Base-by-base conservation (phyloP, 2,329 filamentous ascomycete species). In the Penicillium brasilianum region DNA sequence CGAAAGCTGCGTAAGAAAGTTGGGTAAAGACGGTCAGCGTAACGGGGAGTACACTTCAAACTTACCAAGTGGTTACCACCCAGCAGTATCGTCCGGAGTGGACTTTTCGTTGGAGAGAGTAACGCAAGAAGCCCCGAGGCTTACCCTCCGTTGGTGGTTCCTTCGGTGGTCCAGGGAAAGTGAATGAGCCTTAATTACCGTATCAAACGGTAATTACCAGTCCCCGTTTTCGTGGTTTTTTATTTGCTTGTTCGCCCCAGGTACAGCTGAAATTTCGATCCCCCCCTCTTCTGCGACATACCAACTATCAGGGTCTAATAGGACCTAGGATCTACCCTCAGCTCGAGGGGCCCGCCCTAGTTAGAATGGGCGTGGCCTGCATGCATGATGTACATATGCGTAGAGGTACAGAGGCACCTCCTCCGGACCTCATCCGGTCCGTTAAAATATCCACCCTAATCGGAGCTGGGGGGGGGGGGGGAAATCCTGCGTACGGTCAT, bases 401-500 rank as follows among this genome's bases (percentile, higher is more conserved):
- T 37, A 18, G 41, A 41, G 25, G 37, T 34, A 55, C 39, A n/a
- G n/a, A n/a, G n/a, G n/a, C n/a, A n/a, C n/a, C n/a, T n/a, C n/a
- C n/a, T n/a, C n/a, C n/a, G n/a, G n/a, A n/a, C n/a, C n/a, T n/a
- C n/a, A n/a, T 36, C n/a, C 13, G 8, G 11, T 18, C 36, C 30
- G 20, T 43, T 25, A 43, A 28, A 28, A 39, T 55, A 30, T 39
- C 49, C 57, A 25, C 43, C 34, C 43, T 18, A 37, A 44, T 55
- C 43, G 51, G 50, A 48, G 57, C 50, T 41, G 39, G 44, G 41
- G 30, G n/a, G n/a, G n/a, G 6, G 25, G 3, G 3, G 25, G 25
- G 25, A 28, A 28, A 46, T 44, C 30, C 25, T 55, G 41, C 43
- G 59, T 64, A 64, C 39, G 61, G 58, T 60, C 55, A 55, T 39